These are phyloP conservation scores for Daldinia childiae DNA, from an alignment of 495 filamentous ascomycete genomes.

Conservation along the genomic window DNA sequence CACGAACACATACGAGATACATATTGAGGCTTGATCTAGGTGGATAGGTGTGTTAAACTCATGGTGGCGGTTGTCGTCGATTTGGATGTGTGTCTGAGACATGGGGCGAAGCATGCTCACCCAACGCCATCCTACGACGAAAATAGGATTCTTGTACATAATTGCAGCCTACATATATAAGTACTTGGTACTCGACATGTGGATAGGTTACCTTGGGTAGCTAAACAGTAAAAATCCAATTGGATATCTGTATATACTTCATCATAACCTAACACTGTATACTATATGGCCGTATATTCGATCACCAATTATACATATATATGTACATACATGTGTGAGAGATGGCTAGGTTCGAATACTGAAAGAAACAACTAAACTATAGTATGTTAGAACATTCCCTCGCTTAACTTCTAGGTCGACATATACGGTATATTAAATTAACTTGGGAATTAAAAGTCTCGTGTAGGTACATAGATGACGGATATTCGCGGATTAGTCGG, in stretches of 20 bases:
- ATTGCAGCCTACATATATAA: constrained; percentile 8
- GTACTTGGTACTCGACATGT: not conserved
- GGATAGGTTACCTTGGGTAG: not conserved
- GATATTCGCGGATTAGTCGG: not conserved
- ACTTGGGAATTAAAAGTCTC: not conserved
- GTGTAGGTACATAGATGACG: not conserved
- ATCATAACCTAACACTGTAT: not conserved
- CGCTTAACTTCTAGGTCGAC: too few relatives aligned
- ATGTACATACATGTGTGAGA: not conserved
- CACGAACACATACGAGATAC: not conserved
- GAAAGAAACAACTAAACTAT: too few relatives aligned
- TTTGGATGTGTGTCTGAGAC: constrained; percentile 16
- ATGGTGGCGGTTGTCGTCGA: constrained; percentile 16
- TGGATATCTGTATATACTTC: not conserved
- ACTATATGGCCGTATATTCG: not conserved
- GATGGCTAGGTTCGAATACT: too few relatives aligned
- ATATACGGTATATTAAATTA: not conserved
- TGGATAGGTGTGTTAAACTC: not conserved
- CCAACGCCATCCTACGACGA: constrained; percentile 3
- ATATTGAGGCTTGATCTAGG: constrained; percentile 2
- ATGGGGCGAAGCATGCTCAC: constrained; percentile 17
- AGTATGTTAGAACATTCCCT: too few relatives aligned
- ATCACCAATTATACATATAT: not conserved
- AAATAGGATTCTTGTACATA: constrained; percentile 17
- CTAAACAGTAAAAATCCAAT: not conserved